Evolutionary conservation across 2,329 filamentous ascomycete species (phyloP), one percentile per base, ranked within the genome.

Genomic region (Sphaerulina vaccinii): DNA sequence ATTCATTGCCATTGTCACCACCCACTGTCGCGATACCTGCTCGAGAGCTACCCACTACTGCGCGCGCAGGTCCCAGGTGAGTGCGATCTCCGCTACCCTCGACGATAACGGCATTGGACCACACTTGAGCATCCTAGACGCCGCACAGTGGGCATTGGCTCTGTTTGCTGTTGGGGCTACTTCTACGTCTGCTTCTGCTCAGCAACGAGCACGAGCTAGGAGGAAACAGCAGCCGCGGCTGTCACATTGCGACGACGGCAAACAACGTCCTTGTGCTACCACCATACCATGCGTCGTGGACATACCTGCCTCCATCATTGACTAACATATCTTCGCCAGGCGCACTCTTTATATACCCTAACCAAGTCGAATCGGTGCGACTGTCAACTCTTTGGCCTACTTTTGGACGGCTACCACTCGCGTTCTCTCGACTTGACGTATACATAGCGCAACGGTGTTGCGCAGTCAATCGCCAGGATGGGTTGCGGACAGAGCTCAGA

Each of bases 401-500:
- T 21, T 22, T 8, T 11, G 13, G 32, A 24, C 19, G 18, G n/a
- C 33, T 13, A 48, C 16, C 35, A 27, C 45, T 24, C 27, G 18
- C 29, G 38, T 35, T 37, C 6, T 22, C 35, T 29, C 36, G 24
- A 38, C 38, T 19, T 37, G 21, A 29, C 46, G 16, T 44, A 29
- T 49, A 47, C 41, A 52, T 49, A 50, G 51, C 54, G 40, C 46
- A 32, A 33, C 36, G 52, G 27, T 33, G 21, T 41, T 47, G 52
- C 53, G 52, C 51, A 36, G 22, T 42, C 38, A 46, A 49, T 73
- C 75, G 78, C 72, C 86, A 90, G 80, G 68, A 99, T 99, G 93
- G 93, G 93, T 85, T 99, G 93, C 75, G 92, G 92, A 77, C 95
- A 96, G 90, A 97, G 92, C 75, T 96, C 93, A 71, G 93, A 97